Conservation (phyloP, 1,284 basidiomycete genomes). For the Neotropicomus parvogracilis region DNA sequence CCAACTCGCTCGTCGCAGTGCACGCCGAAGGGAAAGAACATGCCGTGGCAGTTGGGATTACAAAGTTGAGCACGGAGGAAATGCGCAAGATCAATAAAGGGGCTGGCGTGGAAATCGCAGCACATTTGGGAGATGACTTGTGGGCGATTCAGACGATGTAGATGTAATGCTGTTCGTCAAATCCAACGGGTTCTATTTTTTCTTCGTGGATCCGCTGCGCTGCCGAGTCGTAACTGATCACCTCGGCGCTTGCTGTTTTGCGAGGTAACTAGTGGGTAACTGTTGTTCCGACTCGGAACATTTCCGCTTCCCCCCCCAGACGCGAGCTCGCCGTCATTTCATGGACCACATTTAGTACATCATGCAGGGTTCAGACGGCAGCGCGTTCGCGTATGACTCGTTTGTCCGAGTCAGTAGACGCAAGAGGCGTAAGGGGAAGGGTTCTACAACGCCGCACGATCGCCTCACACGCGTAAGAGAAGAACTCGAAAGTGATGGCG, state of each 20-base stretch:
- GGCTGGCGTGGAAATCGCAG: conserved; percentile 84
- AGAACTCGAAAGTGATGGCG: conserved; percentile 35
- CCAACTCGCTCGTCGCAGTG: conserved; percentile 79
- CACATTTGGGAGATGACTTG: conserved; percentile 87
- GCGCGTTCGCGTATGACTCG: conserved; percentile 35
- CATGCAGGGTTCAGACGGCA: conserved; percentile 19
- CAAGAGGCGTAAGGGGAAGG: conserved; percentile 34
- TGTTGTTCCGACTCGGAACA: conserved; percentile 17
- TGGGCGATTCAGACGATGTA: conserved; percentile 77
- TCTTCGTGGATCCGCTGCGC: too few species aligned
- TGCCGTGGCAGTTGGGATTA: conserved; percentile 84
- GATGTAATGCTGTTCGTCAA: conserved; percentile 12
- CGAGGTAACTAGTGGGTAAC: too few species aligned
- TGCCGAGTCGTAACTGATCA: too few species aligned
- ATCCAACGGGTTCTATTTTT: too few species aligned
- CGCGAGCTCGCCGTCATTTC: too few species aligned
- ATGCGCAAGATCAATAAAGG: conserved; percentile 89
- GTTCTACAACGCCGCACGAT: conserved; percentile 25
- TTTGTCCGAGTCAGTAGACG: conserved; percentile 42
- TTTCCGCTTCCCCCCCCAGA: conserved; percentile 15
- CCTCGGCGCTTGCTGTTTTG: too few species aligned
- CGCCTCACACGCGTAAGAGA: conserved; percentile 37
- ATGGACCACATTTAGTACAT: neutral
- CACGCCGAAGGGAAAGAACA: conserved; percentile 96
- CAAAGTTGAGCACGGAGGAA: conserved; percentile 83